These are phyloP conservation scores for Yamadazyma diddensiae DNA, from an alignment of 1,139 yeast genomes.

Conservation along the genomic window DNA sequence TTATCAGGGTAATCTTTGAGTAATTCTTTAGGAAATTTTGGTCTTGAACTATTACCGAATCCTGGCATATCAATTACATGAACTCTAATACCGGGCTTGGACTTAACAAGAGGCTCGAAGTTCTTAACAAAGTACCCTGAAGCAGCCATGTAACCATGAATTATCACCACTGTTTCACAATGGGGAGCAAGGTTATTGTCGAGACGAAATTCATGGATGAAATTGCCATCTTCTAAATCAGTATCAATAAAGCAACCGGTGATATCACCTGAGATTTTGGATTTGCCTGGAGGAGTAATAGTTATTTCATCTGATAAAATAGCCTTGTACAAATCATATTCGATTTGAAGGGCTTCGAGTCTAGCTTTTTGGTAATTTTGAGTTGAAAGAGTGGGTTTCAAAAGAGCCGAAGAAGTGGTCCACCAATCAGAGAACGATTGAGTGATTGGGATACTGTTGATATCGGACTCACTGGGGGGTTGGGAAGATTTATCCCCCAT, in stretches of 20 bases:
- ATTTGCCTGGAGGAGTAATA: conserved; percentile 18
- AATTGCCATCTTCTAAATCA: conserved; percentile 25
- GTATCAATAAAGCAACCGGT: conserved; percentile 31
- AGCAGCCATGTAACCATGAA: conserved; percentile 51
- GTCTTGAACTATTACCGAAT: conserved; percentile 45
- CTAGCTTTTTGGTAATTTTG: conserved; percentile 20
- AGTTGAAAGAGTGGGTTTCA: conserved; percentile 18
- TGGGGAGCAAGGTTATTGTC: conserved; percentile 21
- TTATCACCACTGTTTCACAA: conserved; percentile 26
- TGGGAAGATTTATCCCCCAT: conserved; percentile 14
- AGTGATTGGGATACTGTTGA: conserved; percentile 17
- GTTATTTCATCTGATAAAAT: conserved; percentile 31
- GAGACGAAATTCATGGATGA: conserved; percentile 38
- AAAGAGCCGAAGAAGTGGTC: conserved; percentile 26
- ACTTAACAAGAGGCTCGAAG: conserved; percentile 30
- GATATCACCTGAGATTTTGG: conserved; percentile 9
- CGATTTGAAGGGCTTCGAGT: conserved; percentile 26
- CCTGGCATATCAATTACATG: conserved; percentile 44
- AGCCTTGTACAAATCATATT: conserved; percentile 34
- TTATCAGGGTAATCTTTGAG: conserved; percentile 21
- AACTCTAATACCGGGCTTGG: conserved; percentile 30
- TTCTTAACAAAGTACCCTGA: conserved; percentile 43
- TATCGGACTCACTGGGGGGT: not conserved
- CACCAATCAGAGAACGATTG: conserved; percentile 42
- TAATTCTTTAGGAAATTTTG: conserved; percentile 33